These are phyloP conservation scores for Boletus subparvulus DNA, from an alignment of 768 basidiomycete genomes.

Conservation along the genomic window DNA sequence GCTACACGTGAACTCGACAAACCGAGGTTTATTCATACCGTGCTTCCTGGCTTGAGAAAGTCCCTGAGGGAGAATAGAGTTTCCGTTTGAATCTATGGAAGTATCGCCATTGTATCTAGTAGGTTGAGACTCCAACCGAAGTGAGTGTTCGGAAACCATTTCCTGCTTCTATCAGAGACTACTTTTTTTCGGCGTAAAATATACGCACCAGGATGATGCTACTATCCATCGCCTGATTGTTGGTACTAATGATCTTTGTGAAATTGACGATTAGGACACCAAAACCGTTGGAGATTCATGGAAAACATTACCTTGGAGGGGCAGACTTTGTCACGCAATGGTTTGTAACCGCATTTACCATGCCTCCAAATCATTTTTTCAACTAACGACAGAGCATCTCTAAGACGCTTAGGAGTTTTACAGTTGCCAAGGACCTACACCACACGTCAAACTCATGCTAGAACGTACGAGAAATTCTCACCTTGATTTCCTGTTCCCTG, in stretches of 20 bases:
- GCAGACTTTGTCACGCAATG: conserved; percentile 63
- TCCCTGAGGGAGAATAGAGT: conserved; percentile 45
- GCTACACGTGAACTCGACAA: conserved; percentile 72
- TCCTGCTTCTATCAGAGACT: conserved; percentile 46
- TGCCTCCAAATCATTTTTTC: conserved; percentile 69
- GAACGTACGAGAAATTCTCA: conserved; percentile 21
- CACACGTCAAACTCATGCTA: neutral
- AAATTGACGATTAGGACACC: neutral
- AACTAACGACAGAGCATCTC: conserved; percentile 48
- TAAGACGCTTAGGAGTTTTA: conserved; percentile 77
- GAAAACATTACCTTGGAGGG: conserved; percentile 65
- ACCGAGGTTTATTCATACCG: conserved; percentile 63
- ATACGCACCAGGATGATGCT: conserved; percentile 59
- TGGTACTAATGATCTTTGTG: conserved; percentile 39
- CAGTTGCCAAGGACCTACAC: conserved; percentile 41
- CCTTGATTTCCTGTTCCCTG: conserved; percentile 72
- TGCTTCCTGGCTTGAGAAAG: conserved; percentile 48
- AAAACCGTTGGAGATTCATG: neutral
- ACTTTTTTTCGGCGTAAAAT: neutral
- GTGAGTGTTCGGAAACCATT: conserved; percentile 69
- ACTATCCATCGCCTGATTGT: conserved; percentile 50
- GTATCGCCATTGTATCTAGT: conserved; percentile 36
- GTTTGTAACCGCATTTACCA: conserved; percentile 65
- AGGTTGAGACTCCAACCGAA: conserved; percentile 55
- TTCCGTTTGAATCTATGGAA: conserved; percentile 55